Evolutionary conservation across 441 rosid genomes (phyloP).

Genomic region (Adansonia gregorii): DNA sequence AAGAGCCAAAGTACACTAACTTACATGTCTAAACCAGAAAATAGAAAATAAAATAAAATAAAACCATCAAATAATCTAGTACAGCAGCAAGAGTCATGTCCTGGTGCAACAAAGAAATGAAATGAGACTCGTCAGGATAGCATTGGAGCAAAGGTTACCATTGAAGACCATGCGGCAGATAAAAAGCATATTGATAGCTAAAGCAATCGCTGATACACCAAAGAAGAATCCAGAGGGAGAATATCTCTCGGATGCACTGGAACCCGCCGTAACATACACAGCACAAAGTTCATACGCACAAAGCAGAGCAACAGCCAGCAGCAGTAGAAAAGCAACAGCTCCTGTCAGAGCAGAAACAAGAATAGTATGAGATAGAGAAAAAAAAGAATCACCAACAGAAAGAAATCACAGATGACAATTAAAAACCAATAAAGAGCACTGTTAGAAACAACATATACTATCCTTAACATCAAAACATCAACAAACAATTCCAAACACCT

Average conservation of each 20-base stretch:
- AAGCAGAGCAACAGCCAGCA: constrained; percentile 91
- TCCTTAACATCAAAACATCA: constrained; percentile 13
- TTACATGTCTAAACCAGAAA: background rate
- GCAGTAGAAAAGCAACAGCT: constrained; percentile 97
- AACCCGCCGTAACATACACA: constrained; percentile 94
- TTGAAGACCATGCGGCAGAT: constrained; percentile 98
- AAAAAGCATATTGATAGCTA: constrained; percentile 99
- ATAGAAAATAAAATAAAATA: constrained; percentile 5
- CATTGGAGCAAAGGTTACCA: constrained; percentile 59
- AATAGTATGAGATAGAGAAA: constrained; percentile 18
- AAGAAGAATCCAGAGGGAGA: constrained; percentile 99
- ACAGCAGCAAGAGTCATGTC: constrained; percentile 22
- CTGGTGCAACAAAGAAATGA: constrained; percentile 17
- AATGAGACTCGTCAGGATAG: constrained; percentile 28
- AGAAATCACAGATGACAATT: constrained; percentile 5
- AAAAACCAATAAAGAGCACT: constrained; percentile 3
- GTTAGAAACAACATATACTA: background rate
- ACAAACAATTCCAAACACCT: constrained; percentile 13
- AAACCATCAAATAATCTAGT: constrained; percentile 24
- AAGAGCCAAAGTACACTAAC: constrained; percentile 24
- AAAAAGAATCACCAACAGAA: constrained; percentile 9
- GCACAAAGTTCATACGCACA: constrained; percentile 99
- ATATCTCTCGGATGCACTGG: constrained; percentile 86
- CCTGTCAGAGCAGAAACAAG: constrained; percentile 53
- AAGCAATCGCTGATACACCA: constrained; percentile 95